phyloP scores from a whole-genome alignment of 2,329 filamentous ascomycete species.

The Pseudogymnoascus sp. region DNA sequence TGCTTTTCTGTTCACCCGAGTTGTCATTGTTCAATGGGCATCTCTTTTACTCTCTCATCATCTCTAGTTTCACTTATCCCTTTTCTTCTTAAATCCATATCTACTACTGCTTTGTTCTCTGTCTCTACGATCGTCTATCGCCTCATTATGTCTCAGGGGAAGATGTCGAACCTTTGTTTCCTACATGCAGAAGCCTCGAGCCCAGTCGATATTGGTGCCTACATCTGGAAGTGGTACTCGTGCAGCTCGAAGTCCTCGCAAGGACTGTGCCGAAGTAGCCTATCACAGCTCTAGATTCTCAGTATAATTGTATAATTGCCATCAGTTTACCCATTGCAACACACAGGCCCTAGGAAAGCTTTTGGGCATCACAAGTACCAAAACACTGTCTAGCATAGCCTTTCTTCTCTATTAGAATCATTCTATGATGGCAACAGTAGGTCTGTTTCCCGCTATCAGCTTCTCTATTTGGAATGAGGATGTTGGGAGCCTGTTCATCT shows the following conservation, averaged over 20 bases:
- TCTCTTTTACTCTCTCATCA: not conserved
- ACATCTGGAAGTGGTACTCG: not conserved
- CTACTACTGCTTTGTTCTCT: not conserved
- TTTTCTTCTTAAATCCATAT: too few species aligned
- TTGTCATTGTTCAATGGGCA: not conserved
- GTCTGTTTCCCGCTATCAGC: not conserved
- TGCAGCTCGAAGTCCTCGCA: not conserved
- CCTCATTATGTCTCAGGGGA: not conserved
- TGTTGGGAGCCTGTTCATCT: not conserved
- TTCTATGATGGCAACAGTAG: not conserved
- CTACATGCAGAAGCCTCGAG: not conserved
- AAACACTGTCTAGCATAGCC: not conserved
- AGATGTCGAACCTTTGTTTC: not conserved
- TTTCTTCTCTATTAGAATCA: not conserved
- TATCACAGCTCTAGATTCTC: not conserved
- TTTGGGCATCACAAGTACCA: not conserved
- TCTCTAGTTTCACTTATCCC: not conserved
- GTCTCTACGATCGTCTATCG: not conserved
- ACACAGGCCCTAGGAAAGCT: not conserved
- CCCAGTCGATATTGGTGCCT: not conserved
- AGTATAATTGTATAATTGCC: not conserved
- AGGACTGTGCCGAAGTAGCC: not conserved
- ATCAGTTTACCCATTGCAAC: not conserved
- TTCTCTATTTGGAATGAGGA: not conserved
- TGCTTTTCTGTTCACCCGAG: not conserved